Evolutionary conservation across 1,284 basidiomycete genomes (phyloP).

Genomic region (Boletus smithii): DNA sequence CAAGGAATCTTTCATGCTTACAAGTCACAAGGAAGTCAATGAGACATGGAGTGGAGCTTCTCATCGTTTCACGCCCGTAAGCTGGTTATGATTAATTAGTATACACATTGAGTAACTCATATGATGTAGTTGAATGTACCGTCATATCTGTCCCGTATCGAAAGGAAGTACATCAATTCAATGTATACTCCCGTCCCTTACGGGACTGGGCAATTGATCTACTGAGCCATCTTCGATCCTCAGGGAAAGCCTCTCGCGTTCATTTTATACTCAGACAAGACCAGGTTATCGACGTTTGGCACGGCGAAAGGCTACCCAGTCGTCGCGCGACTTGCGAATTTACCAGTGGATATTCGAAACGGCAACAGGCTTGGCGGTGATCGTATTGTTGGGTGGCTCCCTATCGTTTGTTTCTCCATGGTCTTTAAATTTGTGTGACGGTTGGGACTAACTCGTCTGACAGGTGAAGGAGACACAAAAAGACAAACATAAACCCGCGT

Average conservation of each 20-base stretch:
- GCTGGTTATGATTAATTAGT: neutral
- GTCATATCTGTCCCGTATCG: conserved; percentile 9
- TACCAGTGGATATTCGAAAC: conserved; percentile 40
- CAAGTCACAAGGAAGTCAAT: conserved; percentile 6
- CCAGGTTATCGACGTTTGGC: conserved; percentile 42
- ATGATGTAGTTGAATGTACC: neutral
- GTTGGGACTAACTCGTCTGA: neutral
- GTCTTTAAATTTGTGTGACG: neutral
- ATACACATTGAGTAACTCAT: too few species aligned
- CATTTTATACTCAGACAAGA: conserved; percentile 45
- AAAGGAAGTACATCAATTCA: neutral
- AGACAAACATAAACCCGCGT: conserved; percentile 27
- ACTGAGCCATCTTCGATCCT: conserved; percentile 4
- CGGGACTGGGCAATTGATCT: conserved; percentile 21
- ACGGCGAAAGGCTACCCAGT: conserved; percentile 43
- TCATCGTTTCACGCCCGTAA: neutral
- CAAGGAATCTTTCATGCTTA: conserved; percentile 1
- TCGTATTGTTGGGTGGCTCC: conserved; percentile 42
- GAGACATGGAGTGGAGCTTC: conserved; percentile 4
- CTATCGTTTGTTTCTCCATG: conserved; percentile 28
- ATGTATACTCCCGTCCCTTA: conserved; percentile 5
- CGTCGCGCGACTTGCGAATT: conserved; percentile 36
- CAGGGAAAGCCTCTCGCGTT: conserved; percentile 23
- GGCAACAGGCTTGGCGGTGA: conserved; percentile 37
- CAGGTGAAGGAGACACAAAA: conserved; percentile 26